Evolutionary conservation across 192 early-diverging fungal genomes (phyloP), one percentile per base, ranked within the genome.

Genomic region (Chytriomyces sp.): DNA sequence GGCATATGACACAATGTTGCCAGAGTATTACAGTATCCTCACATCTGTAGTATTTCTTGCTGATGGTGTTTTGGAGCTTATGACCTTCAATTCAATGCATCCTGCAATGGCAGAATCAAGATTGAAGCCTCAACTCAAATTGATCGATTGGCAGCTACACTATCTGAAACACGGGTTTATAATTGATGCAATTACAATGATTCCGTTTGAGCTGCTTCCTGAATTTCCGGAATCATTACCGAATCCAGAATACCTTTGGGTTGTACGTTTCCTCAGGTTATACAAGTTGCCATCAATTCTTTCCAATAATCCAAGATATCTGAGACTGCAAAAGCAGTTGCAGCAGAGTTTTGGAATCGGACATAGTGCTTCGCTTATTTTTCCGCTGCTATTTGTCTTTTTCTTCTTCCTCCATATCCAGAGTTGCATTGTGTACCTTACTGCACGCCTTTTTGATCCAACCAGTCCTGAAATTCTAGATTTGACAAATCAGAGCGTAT

Each of bases 131-230:
- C 7, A 41, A 40, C 39, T 19, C 17, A 28, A 4, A 30, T 37
- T 71, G 19, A 39, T 25, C 17, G 38, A 36, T 14, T 71, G 69
- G 69, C 40, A 38, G 7, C 5, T 22, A 17, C 12, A 37, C 25
- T 71, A 71, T 40, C 33, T 71, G 3, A 38, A 33, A 4, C 57
- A 39, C 22, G 8, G 30, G 10, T 59, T 71, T 39, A 17, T 26
- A 7, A 8, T 57, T 14, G 69, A 71, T 39, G 12, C 59, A 14
- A 8, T 71, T 4, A 41, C 37, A 28, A 39, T 25, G 12, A 3
- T 59, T 14, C 69, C 69, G 32, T 59, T 71, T 30, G 69, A 57
- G 22, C 36, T 59, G 7, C 19, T 71, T 34, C 69, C 69, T 19
- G 30, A n/a, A n/a, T n/a, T n/a, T n/a, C n/a, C n/a, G n/a, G n/a